These are phyloP conservation scores for Termitomyces eurrhizus DNA, from an alignment of 768 basidiomycete species.

Conservation along the genomic window DNA sequence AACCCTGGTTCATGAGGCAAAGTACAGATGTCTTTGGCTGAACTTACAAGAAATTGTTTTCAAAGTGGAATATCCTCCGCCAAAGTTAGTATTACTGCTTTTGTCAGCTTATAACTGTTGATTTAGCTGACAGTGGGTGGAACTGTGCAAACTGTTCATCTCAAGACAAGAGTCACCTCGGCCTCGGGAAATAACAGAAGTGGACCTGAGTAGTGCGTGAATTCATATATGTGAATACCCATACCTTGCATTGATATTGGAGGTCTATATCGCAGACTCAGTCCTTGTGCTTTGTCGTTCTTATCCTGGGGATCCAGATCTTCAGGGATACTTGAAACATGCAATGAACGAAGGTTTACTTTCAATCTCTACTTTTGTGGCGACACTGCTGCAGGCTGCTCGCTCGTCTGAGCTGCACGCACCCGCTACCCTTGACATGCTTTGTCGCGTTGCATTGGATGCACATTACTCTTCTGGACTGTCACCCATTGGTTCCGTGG, in stretches of 20 bases:
- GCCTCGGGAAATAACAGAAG: conserved; percentile 42
- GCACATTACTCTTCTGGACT: conserved; percentile 57
- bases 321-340: conserved; percentile 61
- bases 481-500: conserved; percentile 49
- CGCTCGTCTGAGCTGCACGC: conserved; percentile 62
- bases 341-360: conserved; percentile 56
- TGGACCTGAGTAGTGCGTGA: conserved; percentile 57
- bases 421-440: conserved; percentile 62
- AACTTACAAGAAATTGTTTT: conserved; percentile 70
- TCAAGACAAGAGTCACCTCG: conserved; percentile 41
- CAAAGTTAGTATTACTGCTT: conserved; percentile 43
- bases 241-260: neutral
- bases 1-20: neutral
- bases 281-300: conserved; percentile 62
- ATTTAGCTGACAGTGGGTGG: conserved; percentile 51
- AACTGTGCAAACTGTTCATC: conserved; percentile 58
- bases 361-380: conserved; percentile 55
- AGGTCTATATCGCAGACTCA: conserved; percentile 45
- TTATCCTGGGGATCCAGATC: conserved; percentile 65
- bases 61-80: conserved; percentile 61
- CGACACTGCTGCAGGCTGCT: conserved; percentile 64
- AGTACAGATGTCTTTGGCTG: conserved; percentile 57
- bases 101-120: neutral
- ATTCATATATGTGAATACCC: neutral
- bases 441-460: conserved; percentile 64